Evolutionary conservation across 225 moss, liverwort and hornwort genomes (phyloP).

Genomic region (Sphagnum contortum): DNA sequence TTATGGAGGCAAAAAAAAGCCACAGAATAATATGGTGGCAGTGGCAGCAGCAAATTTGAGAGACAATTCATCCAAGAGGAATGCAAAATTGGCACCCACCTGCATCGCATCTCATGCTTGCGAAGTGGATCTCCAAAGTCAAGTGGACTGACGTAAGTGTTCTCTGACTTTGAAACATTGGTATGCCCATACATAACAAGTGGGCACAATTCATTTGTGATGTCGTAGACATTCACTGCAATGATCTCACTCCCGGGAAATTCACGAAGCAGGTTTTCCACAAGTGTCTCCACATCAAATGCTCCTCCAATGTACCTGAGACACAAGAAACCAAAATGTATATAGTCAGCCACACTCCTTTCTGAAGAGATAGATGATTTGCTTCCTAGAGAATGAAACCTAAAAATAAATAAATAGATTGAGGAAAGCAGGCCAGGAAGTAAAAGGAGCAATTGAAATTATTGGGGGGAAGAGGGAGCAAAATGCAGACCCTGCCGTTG

Average conservation of each 20-base stretch:
- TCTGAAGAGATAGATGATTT: too few relatives aligned
- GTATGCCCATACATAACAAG: slow-evolving; percentile 57
- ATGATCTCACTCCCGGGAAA: slow-evolving; percentile 55
- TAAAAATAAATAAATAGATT: too few relatives aligned
- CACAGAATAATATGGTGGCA: too few relatives aligned
- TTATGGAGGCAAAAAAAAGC: too few relatives aligned
- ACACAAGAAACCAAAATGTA: too few relatives aligned
- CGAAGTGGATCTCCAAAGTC: slow-evolving; percentile 58
- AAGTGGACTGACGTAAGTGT: slow-evolving; percentile 31
- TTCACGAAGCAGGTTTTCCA: slow-evolving; percentile 53
- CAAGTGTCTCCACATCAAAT: slow-evolving; percentile 63
- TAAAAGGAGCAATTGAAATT: too few relatives aligned
- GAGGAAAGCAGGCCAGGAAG: too few relatives aligned
- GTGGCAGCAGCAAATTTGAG: too few relatives aligned
- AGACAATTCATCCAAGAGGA: too few relatives aligned
- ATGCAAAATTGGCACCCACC: slow-evolving; percentile 12
- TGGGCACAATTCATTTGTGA: slow-evolving; percentile 48
- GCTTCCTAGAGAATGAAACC: too few relatives aligned
- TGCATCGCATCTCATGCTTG: slow-evolving; percentile 72
- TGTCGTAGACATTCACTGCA: slow-evolving; percentile 58
- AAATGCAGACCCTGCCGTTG: slow-evolving; percentile 38
- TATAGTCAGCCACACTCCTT: too few relatives aligned
- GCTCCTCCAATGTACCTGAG: slow-evolving; percentile 62
- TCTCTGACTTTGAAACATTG: slow-evolving; percentile 34
- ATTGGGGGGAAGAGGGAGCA: too few relatives aligned